Evolutionary conservation across 78 protist genomes (phyloP).

Genomic region (Trichosphaerium sp.): DNA sequence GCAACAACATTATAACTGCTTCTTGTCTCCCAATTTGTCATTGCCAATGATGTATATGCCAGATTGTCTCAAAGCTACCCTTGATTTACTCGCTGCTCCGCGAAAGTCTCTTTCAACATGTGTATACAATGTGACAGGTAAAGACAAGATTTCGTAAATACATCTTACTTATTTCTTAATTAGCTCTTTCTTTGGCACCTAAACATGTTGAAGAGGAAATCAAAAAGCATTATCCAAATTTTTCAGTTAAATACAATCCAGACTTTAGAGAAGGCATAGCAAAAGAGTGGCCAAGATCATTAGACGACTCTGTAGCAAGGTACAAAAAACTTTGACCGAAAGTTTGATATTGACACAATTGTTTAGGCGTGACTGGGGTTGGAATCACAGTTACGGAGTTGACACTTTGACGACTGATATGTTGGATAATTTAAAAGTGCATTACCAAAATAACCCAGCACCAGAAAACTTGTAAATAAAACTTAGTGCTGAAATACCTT

Average conservation of each 20-base stretch:
- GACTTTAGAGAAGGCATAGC: slow-evolving; percentile 58
- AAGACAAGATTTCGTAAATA: not conserved
- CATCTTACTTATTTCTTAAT: not conserved
- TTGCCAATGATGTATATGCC: slow-evolving; percentile 77
- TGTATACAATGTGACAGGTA: slow-evolving; percentile 51
- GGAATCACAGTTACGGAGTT: no score
- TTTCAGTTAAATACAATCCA: not conserved
- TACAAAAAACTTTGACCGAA: no score
- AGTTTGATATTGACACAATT: no score
- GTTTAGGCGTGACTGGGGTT: no score
- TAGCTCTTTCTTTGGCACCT: not conserved
- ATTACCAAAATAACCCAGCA: no score
- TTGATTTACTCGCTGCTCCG: slow-evolving; percentile 30
- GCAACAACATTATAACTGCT: no score
- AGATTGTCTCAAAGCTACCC: slow-evolving; percentile 53
- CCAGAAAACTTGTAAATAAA: no score
- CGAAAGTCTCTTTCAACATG: slow-evolving; percentile 18
- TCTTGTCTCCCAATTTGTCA: slow-evolving; percentile 3
- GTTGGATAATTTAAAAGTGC: no score
- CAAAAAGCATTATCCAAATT: not conserved
- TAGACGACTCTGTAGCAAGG: slow-evolving; percentile 54
- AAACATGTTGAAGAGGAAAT: no score
- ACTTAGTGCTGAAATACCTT: no score
- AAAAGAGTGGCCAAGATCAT: slow-evolving; percentile 53
- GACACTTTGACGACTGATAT: no score